Evolutionary conservation across 345 rosid genomes (phyloP), one percentile per base, ranked within the genome.

Genomic region (Diplotaxis tenuifolia): DNA sequence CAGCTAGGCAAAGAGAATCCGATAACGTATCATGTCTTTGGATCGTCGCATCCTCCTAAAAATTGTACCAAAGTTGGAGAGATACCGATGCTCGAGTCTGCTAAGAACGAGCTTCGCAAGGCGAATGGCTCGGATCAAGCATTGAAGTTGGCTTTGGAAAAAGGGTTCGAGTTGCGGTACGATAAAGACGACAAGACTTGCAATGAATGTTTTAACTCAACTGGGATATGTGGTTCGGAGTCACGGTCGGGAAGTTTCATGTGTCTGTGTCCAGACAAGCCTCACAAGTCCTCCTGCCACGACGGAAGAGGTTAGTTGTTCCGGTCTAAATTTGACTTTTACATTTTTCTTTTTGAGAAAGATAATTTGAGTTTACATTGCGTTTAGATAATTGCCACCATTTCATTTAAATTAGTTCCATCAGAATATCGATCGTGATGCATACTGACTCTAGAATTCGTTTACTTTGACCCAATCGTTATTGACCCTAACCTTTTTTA

Each of bases 201-300:
- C 70, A 28, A 5, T 6, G 7, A 28, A 0, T 28, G 32, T 28
- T 28, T 28, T 4, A 5, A 4, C 6, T 4, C 32, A 28, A 28
- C 7, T 4, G 93, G 95, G n/a, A 34, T 71, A 8, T 87, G 93
- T 61, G 96, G 91, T n/a, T 52, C 81, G n/a, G 75, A 79, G 29
- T 0, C 12, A 5, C 21, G 1, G 1, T 9, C 67, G 3, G 29
- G 6, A 7, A 2, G 0, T 21, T 89, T 89, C 72, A 21, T 8
- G 2, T 89, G 91, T 61, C 70, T 78, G 47, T 85, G 87, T 73
- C 6, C 4, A 5, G 73, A 80, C 32, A 14, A 16, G 1, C 66
- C 80, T 67, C 27, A 78, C 62, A n/a, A 12, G 1, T 40, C 1
- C 0, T 66, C 54, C 5, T 78, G 81, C 8, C 4, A 40, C 22